Evolutionary conservation across 495 filamentous ascomycete species (phyloP).

Genomic region (Hypoxylon fuscum): DNA sequence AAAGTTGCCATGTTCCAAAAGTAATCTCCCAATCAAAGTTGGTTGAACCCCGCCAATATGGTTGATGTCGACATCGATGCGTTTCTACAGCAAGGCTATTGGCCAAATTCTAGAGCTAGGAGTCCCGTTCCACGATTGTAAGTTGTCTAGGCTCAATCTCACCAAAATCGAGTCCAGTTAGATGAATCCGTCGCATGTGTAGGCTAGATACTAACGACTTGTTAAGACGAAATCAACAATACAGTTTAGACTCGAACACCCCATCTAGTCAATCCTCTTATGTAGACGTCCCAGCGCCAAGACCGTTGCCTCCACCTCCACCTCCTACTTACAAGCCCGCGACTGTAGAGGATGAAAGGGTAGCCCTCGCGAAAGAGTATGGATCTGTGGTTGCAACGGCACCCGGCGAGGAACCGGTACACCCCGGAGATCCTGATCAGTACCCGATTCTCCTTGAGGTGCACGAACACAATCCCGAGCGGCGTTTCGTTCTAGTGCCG

Average conservation of each 20-base stretch:
- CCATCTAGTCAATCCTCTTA: slow-evolving; percentile 26
- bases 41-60: slow-evolving; percentile 42
- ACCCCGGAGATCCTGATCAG: slow-evolving; percentile 56
- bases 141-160: slow-evolving; percentile 30
- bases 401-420: slow-evolving; percentile 50
- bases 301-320: slow-evolving; percentile 41
- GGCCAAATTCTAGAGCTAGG: slow-evolving; percentile 52
- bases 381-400: slow-evolving; percentile 37
- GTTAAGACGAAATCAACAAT: slow-evolving; percentile 27
- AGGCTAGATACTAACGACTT: neutral
- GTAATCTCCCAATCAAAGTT: slow-evolving; percentile 25
- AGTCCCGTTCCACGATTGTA: slow-evolving; percentile 50
- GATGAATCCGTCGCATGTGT: neutral
- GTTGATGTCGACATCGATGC: slow-evolving; percentile 49
- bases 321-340: slow-evolving; percentile 33
- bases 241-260: slow-evolving; percentile 15
- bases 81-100: slow-evolving; percentile 53
- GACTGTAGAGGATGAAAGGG: slow-evolving; percentile 57
- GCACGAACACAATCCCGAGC: slow-evolving; percentile 57
- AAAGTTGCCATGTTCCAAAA: slow-evolving; percentile 31
- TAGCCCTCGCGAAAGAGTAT: slow-evolving; percentile 56
- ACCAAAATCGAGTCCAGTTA: slow-evolving; percentile 3
- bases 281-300: slow-evolving; percentile 24
- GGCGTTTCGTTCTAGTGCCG: slow-evolving; percentile 55
- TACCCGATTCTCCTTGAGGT: slow-evolving; percentile 51